These are phyloP conservation scores for Lentinula edodes DNA, from an alignment of 768 basidiomycete genomes.

Conservation along the genomic window DNA sequence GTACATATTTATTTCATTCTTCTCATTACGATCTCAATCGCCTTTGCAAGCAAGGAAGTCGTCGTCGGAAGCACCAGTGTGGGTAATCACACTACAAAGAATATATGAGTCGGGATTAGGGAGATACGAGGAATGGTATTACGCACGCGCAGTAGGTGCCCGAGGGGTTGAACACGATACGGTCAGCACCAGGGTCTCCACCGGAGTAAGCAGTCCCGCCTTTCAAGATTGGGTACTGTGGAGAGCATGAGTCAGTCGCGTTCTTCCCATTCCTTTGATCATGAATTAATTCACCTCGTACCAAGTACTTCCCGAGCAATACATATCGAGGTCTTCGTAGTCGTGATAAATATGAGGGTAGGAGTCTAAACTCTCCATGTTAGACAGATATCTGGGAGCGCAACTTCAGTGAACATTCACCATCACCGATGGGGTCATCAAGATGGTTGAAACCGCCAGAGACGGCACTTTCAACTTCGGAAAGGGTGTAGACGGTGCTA, in stretches of 20 bases:
- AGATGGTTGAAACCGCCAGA: conserved; percentile 10
- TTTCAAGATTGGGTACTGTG: conserved; percentile 15
- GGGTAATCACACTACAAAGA: conserved; percentile 14
- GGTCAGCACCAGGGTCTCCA: conserved; percentile 19
- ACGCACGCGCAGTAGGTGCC: conserved; percentile 21
- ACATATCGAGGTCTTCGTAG: conserved; percentile 15
- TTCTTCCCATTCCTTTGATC: not conserved
- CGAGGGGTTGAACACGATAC: conserved; percentile 16
- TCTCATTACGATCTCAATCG: not conserved
- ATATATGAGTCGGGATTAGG: not conserved
- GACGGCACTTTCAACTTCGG: conserved; percentile 13
- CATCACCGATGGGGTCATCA: conserved; percentile 13
- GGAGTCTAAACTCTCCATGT: conserved; percentile 9
- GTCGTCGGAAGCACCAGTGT: conserved; percentile 16
- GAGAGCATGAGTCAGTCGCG: not conserved
- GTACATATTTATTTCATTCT: too few species aligned
- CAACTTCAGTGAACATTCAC: not conserved
- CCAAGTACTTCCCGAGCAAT: conserved; percentile 12
- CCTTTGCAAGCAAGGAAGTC: conserved; percentile 17
- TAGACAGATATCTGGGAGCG: not conserved
- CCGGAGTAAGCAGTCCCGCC: conserved; percentile 14
- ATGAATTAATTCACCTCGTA: conserved; percentile 10
- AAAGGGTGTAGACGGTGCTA: conserved; percentile 12
- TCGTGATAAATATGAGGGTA: conserved; percentile 18
- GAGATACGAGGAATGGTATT: not conserved